phyloP scores from a whole-genome alignment of 352 stramenopile genomes.

The Phytophthora idaei region DNA sequence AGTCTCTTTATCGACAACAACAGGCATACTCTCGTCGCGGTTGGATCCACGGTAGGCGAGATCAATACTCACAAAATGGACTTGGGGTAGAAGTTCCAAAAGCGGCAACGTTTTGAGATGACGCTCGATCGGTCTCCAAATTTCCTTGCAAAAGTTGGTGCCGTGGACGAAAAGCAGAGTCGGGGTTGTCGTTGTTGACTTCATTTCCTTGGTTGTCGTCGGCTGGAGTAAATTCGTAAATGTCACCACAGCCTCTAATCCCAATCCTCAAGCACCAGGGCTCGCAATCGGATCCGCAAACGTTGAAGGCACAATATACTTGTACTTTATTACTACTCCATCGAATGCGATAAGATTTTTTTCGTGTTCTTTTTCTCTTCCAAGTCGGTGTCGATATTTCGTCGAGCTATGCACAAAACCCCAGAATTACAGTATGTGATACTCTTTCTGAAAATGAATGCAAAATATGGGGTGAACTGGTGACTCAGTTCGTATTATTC shows the following conservation, averaged over 20 bases:
- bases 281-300: not conserved
- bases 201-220: not conserved
- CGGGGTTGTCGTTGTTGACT: not conserved
- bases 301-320: too few relatives aligned
- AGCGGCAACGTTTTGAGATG: slow-evolving; percentile 30
- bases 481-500: too few relatives aligned
- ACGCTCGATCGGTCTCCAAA: slow-evolving; percentile 41
- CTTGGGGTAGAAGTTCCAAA: slow-evolving; percentile 10
- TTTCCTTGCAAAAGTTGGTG: slow-evolving; percentile 46
- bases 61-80: slow-evolving; percentile 24
- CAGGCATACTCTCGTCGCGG: slow-evolving; percentile 35
- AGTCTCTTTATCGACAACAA: slow-evolving; percentile 28
- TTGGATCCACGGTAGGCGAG: slow-evolving; percentile 46
- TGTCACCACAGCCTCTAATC: not conserved
- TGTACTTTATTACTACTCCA: too few relatives aligned
- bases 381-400: too few relatives aligned
- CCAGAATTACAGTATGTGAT: too few relatives aligned
- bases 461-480: too few relatives aligned
- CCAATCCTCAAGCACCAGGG: not conserved
- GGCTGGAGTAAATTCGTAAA: not conserved
- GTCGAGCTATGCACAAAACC: too few relatives aligned
- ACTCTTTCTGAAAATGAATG: too few relatives aligned
- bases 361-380: too few relatives aligned
- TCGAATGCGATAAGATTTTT: too few relatives aligned
- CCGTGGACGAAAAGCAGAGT: slow-evolving; percentile 32